Conservation (phyloP, 805 yeast genomes). For the Candida xyloterini region DNA sequence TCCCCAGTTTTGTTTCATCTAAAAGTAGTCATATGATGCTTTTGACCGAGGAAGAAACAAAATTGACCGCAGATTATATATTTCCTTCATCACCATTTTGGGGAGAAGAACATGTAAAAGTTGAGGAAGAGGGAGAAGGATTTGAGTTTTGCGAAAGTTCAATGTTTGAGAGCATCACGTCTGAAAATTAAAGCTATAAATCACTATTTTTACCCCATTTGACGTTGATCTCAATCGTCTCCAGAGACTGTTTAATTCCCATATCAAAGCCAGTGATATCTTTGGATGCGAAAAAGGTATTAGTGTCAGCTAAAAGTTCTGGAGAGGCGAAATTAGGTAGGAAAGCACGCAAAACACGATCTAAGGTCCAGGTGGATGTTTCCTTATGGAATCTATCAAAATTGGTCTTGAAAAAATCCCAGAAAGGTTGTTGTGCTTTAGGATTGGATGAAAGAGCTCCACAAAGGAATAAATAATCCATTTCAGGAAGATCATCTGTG, state of each 20-base stretch:
- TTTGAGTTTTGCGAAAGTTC: constrained; percentile 9
- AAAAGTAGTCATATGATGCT: constrained; percentile 7
- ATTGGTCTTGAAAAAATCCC: constrained; percentile 49
- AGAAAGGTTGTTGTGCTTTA: constrained; percentile 40
- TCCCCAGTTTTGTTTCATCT: constrained; percentile 8
- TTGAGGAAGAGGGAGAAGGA: constrained; percentile 2
- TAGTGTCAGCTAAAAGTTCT: constrained; percentile 37
- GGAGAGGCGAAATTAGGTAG: constrained; percentile 35
- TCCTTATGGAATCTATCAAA: constrained; percentile 43
- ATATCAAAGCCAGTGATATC: constrained; percentile 57
- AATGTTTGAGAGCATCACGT: constrained; percentile 10
- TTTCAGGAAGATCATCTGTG: constrained; percentile 47
- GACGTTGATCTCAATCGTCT: constrained; percentile 47
- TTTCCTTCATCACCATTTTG: constrained; percentile 9
- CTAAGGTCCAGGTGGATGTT: constrained; percentile 37
- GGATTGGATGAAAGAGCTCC: constrained; percentile 46
- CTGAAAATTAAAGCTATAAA: constrained; percentile 5
- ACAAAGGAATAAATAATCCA: constrained; percentile 58
- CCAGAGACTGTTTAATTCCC: constrained; percentile 54
- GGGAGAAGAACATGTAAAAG: constrained; percentile 1
- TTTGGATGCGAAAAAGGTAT: constrained; percentile 42
- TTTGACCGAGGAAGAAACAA: constrained; percentile 11
- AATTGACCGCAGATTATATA: constrained; percentile 3
- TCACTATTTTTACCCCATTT: constrained; percentile 40
- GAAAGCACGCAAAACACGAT: constrained; percentile 34